phyloP scores from a whole-genome alignment of 352 stramenopile genomes.

The Globisporangium barbulae region DNA sequence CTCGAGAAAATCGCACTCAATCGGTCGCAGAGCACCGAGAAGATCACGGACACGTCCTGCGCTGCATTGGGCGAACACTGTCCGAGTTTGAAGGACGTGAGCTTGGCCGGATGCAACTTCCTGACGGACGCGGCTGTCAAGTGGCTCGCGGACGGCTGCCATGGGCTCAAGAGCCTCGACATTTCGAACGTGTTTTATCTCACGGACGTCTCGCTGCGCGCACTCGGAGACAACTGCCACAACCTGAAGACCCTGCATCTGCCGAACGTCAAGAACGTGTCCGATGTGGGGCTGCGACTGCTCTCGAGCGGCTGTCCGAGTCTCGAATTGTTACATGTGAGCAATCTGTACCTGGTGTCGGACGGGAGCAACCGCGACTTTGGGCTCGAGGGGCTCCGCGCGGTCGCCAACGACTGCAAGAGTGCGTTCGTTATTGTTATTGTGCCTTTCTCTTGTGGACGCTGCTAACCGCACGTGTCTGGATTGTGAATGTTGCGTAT shows the following conservation, averaged over 20 bases:
- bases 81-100: conserved; percentile 46
- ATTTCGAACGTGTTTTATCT: conserved; percentile 80
- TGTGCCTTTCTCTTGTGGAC: neutral
- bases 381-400: conserved; percentile 89
- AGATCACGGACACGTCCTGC: conserved; percentile 88
- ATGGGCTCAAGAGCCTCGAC: conserved; percentile 71
- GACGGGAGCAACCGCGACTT: conserved; percentile 92
- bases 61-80: conserved; percentile 74
- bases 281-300: conserved; percentile 80
- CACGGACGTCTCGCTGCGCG: conserved; percentile 73
- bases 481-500: neutral
- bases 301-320: conserved; percentile 80
- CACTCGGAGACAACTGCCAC: conserved; percentile 35
- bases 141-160: conserved; percentile 85
- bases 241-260: conserved; percentile 40
- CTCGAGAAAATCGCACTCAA: conserved; percentile 76
- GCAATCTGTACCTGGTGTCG: conserved; percentile 88
- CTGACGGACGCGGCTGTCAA: conserved; percentile 89
- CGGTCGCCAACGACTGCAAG: conserved; percentile 58
- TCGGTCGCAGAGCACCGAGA: conserved; percentile 53
- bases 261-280: conserved; percentile 71
- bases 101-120: conserved; percentile 80
- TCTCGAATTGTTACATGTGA: conserved; percentile 69
- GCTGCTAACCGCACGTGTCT: neutral
- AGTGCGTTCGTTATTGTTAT: conserved; percentile 18